Evolutionary conservation across 139 green algal species (phyloP), one percentile per base, ranked within the genome.

Genomic region (Ulvella scutata): DNA sequence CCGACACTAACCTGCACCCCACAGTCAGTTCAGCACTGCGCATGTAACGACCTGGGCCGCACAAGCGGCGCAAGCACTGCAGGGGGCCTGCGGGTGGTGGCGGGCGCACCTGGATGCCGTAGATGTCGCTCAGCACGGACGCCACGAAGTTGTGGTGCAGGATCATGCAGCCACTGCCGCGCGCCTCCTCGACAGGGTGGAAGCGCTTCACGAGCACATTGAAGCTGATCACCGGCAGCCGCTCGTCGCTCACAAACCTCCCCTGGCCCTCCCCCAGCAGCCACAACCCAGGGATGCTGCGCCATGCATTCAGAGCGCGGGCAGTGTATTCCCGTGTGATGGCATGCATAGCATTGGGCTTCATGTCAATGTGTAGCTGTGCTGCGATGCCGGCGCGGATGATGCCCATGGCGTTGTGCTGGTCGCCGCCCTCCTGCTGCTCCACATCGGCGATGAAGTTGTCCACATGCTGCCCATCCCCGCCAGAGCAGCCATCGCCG

Each of bases 101-200:
- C n/a, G 40, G 40, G 33, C 51, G 4, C 51, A 67, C 51, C 51
- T 67, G 51, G 17, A 67, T 67, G 51, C 51, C 51, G 51, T 67
- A 67, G 2, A 67, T 26, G 51, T 67, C 51, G 10, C n/a, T 36
- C 51, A 67, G 51, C 1, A 26, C 51, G 51, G 31, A 36, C n/a
- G 51, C 51, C n/a, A 67, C 51, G 17, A 67, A 67, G 51, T 26
- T n/a, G 51, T 67, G 51, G 51, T 67, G 51, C 51, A 67, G 51
- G n/a, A 67, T n/a, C 51, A 67, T 67, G n/a, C 33, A 26, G 13
- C 51, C 51, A 26, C 17, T 29, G 10, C 51, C n/a, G 51, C 51
- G n/a, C 17, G 51, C 10, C 51, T n/a, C 9, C 51, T 36, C 33
- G 13, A 67, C n/a, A n/a, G 51, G 51, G n/a, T n/a, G n/a, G 51